Evolutionary conservation across 225 moss, liverwort and hornwort species (phyloP), one percentile per base, ranked within the genome.

Genomic region (Physcomitrellopsis africana): DNA sequence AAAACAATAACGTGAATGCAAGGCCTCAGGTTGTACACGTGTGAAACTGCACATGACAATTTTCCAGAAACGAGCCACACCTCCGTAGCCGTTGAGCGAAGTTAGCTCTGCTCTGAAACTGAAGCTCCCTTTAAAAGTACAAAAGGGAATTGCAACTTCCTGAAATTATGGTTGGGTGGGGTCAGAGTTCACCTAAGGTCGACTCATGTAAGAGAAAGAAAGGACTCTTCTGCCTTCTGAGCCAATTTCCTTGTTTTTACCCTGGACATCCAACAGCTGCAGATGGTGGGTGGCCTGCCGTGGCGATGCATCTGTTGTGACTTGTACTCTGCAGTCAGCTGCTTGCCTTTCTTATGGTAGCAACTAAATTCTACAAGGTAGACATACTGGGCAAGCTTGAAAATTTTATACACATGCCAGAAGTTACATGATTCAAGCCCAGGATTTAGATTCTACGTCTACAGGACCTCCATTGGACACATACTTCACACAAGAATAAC

Each of bases 211-310:
- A 53, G 53, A 53, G 69, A 32, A 41, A 53, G 13, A 41, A 42
- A 53, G 53, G 22, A 69, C 54, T 54, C 41, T 37, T 37, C 32
- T 69, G 68, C 68, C 52, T 37, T 69, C 54, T 37, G 19, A 53
- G 32, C 32, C 32, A 37, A 37, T 37, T 37, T 37, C 32, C 20
- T 41, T 42, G 69, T 69, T 42, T 14, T 54, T 41, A 54, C 20
- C 51, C 54, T 69, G 19, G 42, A 19, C 69, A 20, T 54, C 19
- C 53, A 53, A 37, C 68, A 19, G 41, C 53, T 52, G 53, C 68
- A 68, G 17, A 52, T 37, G 2, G 18, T 49, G 19, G 19, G n/a
- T 53, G 19, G 12, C 29, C 18, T 52, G n/a, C 32, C 37, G 13
- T 19, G 13, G 53, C 54, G 14, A 54, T 8, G 12, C 37, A n/a